A percentile compares a stretch with the other conserved stretches of the same genome.
Conservation (phyloP, 106 monocot genomes). For the Amphibolis antarctica region DNA sequence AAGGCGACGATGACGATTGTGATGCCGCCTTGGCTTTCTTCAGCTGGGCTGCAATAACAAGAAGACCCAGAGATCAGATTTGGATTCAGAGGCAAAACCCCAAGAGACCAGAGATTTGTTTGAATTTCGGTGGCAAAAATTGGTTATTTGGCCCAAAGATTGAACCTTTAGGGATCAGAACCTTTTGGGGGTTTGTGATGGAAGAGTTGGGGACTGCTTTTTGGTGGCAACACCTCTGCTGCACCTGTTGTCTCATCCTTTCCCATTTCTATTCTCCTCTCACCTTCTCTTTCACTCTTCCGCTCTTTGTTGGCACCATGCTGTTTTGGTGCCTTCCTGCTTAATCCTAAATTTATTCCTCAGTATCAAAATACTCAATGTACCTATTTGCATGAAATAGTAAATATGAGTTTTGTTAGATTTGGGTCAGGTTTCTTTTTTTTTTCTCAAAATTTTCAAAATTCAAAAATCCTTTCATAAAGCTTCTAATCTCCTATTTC, state of each 20-base stretch:
- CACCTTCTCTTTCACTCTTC: neutral
- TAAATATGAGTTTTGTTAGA: too few relatives aligned
- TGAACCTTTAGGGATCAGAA: neutral
- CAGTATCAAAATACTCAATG: too few relatives aligned
- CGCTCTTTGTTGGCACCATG: neutral
- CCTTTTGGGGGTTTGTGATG: constrained; percentile 19
- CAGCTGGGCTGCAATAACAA: constrained; percentile 4
- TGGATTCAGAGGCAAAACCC: neutral
- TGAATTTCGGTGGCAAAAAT: neutral
- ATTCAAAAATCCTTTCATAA: too few relatives aligned
- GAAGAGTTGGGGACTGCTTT: constrained; percentile 9
- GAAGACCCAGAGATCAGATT: neutral
- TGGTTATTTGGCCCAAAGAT: neutral
- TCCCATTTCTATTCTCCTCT: too few relatives aligned
- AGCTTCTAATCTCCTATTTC: too few relatives aligned
- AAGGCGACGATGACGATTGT: neutral
- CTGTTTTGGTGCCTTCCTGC: too few relatives aligned
- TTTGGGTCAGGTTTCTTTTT: too few relatives aligned
- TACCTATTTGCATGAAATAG: too few relatives aligned
- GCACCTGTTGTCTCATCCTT: neutral
- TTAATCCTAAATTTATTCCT: too few relatives aligned
- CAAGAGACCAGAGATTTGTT: neutral
- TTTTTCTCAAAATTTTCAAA: too few relatives aligned
- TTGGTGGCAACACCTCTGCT: rapidly evolving
- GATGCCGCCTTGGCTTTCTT: constrained; percentile 5